phyloP scores from a whole-genome alignment of 1,284 basidiomycete species.

The Naganishia sp. region DNA sequence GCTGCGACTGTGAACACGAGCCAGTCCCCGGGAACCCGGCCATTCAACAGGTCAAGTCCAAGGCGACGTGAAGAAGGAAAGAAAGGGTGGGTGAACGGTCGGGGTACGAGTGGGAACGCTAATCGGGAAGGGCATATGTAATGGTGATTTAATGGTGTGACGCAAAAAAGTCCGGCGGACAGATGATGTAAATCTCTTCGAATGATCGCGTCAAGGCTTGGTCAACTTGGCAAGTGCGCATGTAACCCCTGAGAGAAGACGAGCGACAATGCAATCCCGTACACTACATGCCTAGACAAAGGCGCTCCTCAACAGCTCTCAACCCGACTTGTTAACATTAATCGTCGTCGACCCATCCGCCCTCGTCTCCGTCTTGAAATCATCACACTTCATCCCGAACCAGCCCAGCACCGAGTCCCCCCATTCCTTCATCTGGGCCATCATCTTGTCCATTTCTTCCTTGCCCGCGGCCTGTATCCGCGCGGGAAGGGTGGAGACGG shows the following conservation, averaged over 20 bases:
- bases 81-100: background rate
- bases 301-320: background rate
- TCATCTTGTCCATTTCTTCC: slow-evolving; percentile 22
- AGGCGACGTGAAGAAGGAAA: background rate
- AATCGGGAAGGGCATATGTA: background rate
- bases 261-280: background rate
- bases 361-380: slow-evolving; percentile 25
- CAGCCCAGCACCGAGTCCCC: slow-evolving; percentile 22
- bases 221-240: too few species aligned
- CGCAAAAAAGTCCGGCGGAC: background rate
- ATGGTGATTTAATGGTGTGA: background rate
- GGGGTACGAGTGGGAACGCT: background rate
- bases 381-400: slow-evolving; percentile 28
- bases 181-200: background rate
- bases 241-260: background rate
- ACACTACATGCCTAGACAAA: background rate
- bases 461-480: slow-evolving; percentile 24
- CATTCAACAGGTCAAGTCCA: slow-evolving; percentile 43
- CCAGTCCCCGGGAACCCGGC: slow-evolving; percentile 43
- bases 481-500: slow-evolving; percentile 7
- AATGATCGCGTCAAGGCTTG: background rate
- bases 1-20: slow-evolving; percentile 49
- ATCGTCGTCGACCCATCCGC: slow-evolving; percentile 22
- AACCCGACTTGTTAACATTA: slow-evolving; percentile 17
- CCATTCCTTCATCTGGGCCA: slow-evolving; percentile 25